Evolutionary conservation across 1,284 basidiomycete genomes (phyloP), one percentile per base, ranked within the genome.

Genomic region (Boletellus sp.): DNA sequence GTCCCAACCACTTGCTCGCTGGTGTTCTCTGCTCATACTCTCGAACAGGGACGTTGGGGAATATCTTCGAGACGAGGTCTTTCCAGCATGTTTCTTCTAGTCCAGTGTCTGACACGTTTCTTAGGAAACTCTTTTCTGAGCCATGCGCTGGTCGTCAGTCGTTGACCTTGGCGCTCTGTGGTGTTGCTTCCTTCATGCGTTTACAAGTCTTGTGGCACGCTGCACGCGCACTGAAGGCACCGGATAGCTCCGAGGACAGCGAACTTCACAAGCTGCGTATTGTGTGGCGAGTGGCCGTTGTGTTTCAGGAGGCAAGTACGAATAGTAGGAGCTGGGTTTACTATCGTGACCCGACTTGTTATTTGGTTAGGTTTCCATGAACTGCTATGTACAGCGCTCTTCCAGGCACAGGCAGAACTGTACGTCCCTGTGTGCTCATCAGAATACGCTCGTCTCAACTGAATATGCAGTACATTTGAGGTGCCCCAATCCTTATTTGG

Each of bases 41-140:
- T 37, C 34, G 22, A 49, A n/a, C 61, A 94, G 91, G 41, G 94
- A 97, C 69, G 90, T 96, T 19, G 94, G 94, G 48, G 94, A 97
- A 74, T 97, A 96, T 66, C 73, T 97, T 41, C 83, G 94, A 62
- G 94, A 97, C 63, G 94, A 97, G 77, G 94, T 89, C 52, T 57
- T 72, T 51, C 21, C 53, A 8, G 36, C 36, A 40, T 45, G 8
- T 25, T 36, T 43, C 45, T 50, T 29, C n/a, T 33, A 22, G 33
- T 43, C 44, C 23, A 11, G 27, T 21, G 44, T 39, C 46, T 55
- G n/a, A 57, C 45, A 16, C 8, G 1, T 23, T 47, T 34, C 23
- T 19, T 57, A 88, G 85, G 85, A 89, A 59, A 87, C 84, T 8
- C 70, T 88, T 26, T 87, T 88, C 65, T 88, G 61, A 60, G 29